Base-by-base conservation (phyloP, 2,329 filamentous ascomycete genomes). In the Grosmannia huntii region DNA sequence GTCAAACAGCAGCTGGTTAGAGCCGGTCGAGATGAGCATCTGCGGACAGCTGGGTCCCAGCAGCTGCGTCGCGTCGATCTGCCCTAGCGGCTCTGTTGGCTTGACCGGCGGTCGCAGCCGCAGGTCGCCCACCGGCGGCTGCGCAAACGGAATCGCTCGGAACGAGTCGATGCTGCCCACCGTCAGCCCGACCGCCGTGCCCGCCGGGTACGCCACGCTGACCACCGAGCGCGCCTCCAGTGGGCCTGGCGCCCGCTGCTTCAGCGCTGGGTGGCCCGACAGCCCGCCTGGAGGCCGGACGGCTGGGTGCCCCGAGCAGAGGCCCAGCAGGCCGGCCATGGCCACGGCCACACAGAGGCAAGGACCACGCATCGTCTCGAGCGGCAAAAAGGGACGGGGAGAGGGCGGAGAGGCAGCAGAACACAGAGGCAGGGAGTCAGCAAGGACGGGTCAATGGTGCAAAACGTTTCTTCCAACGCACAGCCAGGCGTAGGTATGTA, bases 141-240 rank as follows among this genome's bases (percentile, higher is more conserved):
- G 75, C 2, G 87, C 87, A 66, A 84, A 94, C 4, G 87, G 88
- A 58, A 94, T 89, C 25, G 84, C 86, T 58, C 79, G 82, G 73
- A 89, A 91, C 28, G 75, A 80, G 59, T 92, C 87, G 23, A 89
- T 76, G 25, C 70, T 69, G 4, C 21, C 28, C 1, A 56, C 12
- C 0, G 59, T 57, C 1, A 53, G 16, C 19, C 61, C 61, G 0
- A 19, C 52, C 1, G 62, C 59, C 2, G 53, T 46, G 33, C 57
- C 61, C n/a, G 60, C 60, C 12, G 60, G 60, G 52, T 59, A 63
- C 3, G 28, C 21, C 9, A 63, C 60, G 4, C n/a, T 57, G 16
- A 59, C 53, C 3, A 7, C n/a, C 1, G 36, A n/a, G 27, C 58
- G 58, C 14, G 33, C 50, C 21, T 57, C 53, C 9, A 59, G 27